Evolutionary conservation across 2,329 filamentous ascomycete genomes (phyloP).

Genomic region (Pseudomassariella vexata): DNA sequence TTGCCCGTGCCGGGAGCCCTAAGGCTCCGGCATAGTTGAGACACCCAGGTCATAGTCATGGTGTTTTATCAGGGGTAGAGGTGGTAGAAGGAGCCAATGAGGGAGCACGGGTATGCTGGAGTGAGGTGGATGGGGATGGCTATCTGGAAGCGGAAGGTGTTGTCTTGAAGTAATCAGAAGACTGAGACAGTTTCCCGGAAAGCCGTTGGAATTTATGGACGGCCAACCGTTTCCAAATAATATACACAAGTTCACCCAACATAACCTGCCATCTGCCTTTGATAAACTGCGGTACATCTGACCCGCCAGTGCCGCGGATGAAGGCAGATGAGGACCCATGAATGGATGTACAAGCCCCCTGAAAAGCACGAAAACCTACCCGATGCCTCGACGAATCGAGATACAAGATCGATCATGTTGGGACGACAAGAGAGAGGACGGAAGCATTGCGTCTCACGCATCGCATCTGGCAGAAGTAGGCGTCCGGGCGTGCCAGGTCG

Average conservation of each 20-base stretch:
- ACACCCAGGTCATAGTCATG: slow-evolving; percentile 14
- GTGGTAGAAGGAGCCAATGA: slow-evolving; percentile 8
- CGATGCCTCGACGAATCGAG: slow-evolving; percentile 7
- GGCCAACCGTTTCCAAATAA: slow-evolving; percentile 12
- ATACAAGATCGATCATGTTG: slow-evolving; percentile 6
- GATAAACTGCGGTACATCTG: too few relatives aligned
- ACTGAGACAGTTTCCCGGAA: slow-evolving; percentile 12
- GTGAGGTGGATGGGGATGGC: slow-evolving; percentile 3
- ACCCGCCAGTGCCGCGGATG: too few relatives aligned
- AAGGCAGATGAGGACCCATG: too few relatives aligned
- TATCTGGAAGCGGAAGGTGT: slow-evolving; percentile 5
- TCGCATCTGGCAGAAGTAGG: slow-evolving; percentile 11
- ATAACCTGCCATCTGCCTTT: too few relatives aligned
- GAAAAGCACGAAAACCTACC: too few relatives aligned
- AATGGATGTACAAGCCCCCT: too few relatives aligned
- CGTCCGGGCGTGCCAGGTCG: slow-evolving; percentile 14
- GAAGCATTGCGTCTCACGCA: slow-evolving; percentile 13
- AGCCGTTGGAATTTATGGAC: slow-evolving; percentile 8
- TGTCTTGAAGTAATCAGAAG: slow-evolving; percentile 16
- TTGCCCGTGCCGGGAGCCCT: slow-evolving; percentile 14
- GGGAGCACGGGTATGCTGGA: too few relatives aligned
- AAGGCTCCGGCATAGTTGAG: slow-evolving; percentile 18
- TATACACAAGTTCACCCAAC: too few relatives aligned
- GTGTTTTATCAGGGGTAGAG: slow-evolving; percentile 6
- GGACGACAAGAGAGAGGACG: slow-evolving; percentile 9